Percentiles rank a stretch among this genome's conserved stretches.
Evolutionary conservation across 176 grass and related monocot species (phyloP).

Genomic region (Oryza glumipatula): DNA sequence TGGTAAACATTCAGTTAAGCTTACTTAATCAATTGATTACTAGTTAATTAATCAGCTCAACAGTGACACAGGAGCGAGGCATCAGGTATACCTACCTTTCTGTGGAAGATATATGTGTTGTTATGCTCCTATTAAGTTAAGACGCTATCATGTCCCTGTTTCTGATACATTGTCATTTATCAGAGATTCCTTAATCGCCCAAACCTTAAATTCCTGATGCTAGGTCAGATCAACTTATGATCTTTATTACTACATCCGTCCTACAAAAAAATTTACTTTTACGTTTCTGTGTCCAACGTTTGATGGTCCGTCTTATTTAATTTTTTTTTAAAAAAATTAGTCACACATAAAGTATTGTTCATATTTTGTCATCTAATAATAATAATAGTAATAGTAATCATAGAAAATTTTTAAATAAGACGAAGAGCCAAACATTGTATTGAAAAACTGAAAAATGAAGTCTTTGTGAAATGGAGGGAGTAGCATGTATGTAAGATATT

Average conservation of each 20-base stretch:
- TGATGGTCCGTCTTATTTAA: no score
- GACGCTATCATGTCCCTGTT: conserved; percentile 36
- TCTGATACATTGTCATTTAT: conserved; percentile 25
- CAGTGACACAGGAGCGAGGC: conserved; percentile 13
- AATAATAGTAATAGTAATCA: no score
- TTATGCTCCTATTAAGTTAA: conserved; percentile 41
- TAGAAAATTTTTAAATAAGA: no score
- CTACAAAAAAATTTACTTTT: no score
- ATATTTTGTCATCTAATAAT: no score
- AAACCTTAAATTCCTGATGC: conserved; percentile 37
- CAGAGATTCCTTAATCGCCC: conserved; percentile 38
- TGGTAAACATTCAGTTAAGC: background rate
- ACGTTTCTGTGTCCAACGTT: no score
- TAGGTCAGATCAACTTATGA: conserved; percentile 15
- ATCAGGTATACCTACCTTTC: conserved; percentile 39
- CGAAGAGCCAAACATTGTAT: no score
- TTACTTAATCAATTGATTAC: conserved; percentile 3
- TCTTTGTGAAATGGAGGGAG: no score
- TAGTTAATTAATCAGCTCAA: background rate
- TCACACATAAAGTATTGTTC: no score
- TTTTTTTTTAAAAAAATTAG: no score
- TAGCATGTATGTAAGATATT: background rate
- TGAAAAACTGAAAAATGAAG: no score
- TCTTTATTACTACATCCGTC: background rate
- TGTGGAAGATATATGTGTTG: conserved; percentile 22